These are phyloP conservation scores for Chlamydomonas sp. DNA, from an alignment of 139 green algal genomes.

Conservation along the genomic window DNA sequence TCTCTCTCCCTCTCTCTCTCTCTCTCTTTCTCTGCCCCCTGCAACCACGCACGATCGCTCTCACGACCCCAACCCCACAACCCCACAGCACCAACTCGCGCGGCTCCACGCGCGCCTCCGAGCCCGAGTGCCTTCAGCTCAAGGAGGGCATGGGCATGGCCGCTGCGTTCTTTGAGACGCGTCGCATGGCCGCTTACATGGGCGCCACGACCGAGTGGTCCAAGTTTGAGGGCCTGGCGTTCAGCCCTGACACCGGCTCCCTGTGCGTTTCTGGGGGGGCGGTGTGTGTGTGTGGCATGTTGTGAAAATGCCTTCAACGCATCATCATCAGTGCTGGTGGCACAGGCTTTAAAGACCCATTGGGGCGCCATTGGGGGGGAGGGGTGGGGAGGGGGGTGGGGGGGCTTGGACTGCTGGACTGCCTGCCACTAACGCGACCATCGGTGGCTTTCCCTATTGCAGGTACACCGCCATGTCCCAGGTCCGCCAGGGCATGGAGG, in stretches of 20 bases:
- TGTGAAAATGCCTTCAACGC: too few relatives aligned
- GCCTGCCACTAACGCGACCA: too few relatives aligned
- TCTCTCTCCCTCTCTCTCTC: not conserved
- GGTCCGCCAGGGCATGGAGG: slow-evolving; percentile 26
- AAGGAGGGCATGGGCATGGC: slow-evolving; percentile 31
- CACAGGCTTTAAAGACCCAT: too few relatives aligned
- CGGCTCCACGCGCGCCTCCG: too few relatives aligned
- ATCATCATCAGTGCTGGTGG: too few relatives aligned
- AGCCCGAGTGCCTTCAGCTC: slow-evolving; percentile 22
- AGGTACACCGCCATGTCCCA: slow-evolving; percentile 18
- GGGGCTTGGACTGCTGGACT: too few relatives aligned
- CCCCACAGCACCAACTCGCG: too few relatives aligned
- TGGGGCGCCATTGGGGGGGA: too few relatives aligned
- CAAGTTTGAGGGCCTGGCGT: slow-evolving; percentile 56
- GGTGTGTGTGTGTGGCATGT: too few relatives aligned
- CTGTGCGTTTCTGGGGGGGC: too few relatives aligned
- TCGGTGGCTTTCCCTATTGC: too few relatives aligned
- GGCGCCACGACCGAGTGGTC: slow-evolving; percentile 49
- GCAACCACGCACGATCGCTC: not conserved
- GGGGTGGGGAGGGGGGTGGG: too few relatives aligned
- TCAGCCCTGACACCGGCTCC: slow-evolving; percentile 5
- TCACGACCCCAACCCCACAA: not conserved
- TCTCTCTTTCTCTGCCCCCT: not conserved
- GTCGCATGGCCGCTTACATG: slow-evolving; percentile 30
- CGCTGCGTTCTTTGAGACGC: slow-evolving; percentile 49